Conservation (phyloP, 306 rosid genomes). For the Ziziphus jujuba region DNA sequence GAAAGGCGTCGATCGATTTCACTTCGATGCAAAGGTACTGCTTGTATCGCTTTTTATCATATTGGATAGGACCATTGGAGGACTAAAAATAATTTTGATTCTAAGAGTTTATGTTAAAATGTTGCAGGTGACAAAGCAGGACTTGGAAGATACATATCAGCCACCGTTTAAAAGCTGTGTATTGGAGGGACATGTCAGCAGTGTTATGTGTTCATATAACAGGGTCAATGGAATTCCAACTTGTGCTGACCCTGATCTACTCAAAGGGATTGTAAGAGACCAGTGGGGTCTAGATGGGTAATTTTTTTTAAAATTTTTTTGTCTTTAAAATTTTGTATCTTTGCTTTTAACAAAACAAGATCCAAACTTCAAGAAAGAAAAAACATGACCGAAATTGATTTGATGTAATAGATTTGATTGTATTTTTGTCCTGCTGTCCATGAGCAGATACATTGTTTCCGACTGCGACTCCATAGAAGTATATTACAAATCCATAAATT, state of each 20-base stretch:
- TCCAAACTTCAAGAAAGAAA: not conserved
- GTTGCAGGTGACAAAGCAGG: conserved; percentile 73
- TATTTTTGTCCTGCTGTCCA: not conserved
- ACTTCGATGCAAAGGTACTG: conserved; percentile 73
- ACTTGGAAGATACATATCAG: conserved; percentile 75
- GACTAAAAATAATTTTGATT: too few relatives aligned
- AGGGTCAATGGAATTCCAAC: conserved; percentile 86
- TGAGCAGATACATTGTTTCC: conserved; percentile 67
- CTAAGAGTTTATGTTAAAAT: not conserved
- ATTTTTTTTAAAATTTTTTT: not conserved
- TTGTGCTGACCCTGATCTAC: conserved; percentile 81
- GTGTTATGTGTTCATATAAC: conserved; percentile 89
- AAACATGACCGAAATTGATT: not conserved
- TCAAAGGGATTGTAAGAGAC: conserved; percentile 63
- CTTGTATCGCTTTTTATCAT: too few relatives aligned
- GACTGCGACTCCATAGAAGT: conserved; percentile 82
- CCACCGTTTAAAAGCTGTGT: conserved; percentile 82
- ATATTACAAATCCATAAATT: conserved; percentile 47
- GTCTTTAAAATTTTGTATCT: not conserved
- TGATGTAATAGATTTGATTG: not conserved
- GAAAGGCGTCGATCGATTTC: conserved; percentile 71
- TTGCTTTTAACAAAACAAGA: not conserved
- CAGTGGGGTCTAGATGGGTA: conserved; percentile 83
- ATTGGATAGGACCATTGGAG: too few relatives aligned
- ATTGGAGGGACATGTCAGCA: conserved; percentile 75